Conservation (phyloP, 2,329 filamentous ascomycete species). For the Colletotrichum aenigma region DNA sequence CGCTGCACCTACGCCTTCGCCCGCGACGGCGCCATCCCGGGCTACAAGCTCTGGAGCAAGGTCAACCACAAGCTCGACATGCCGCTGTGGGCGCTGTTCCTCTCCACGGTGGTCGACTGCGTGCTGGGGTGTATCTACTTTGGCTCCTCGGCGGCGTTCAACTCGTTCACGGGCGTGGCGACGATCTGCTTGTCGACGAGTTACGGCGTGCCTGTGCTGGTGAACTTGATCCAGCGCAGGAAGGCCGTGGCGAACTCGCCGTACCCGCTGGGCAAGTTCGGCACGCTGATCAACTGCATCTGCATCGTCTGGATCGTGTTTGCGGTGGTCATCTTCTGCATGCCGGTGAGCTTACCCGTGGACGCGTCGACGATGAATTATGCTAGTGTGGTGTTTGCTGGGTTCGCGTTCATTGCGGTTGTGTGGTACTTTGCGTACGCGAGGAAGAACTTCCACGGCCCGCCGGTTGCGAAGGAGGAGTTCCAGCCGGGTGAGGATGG, state of each 20-base stretch:
- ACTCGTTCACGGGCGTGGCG: slow-evolving; percentile 79
- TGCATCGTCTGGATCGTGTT: slow-evolving; percentile 75
- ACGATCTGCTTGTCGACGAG: slow-evolving; percentile 79
- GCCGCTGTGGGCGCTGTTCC: slow-evolving; percentile 70
- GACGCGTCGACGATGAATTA: slow-evolving; percentile 67
- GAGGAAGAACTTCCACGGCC: slow-evolving; percentile 67
- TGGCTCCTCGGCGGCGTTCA: slow-evolving; percentile 77
- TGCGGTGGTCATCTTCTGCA: slow-evolving; percentile 75
- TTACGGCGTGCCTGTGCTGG: slow-evolving; percentile 77
- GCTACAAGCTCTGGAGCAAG: slow-evolving; percentile 67
- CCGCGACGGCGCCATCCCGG: slow-evolving; percentile 75
- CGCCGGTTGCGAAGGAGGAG: slow-evolving; percentile 40
- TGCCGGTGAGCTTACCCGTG: slow-evolving; percentile 69
- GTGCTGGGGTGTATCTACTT: slow-evolving; percentile 81
- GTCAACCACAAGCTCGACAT: slow-evolving; percentile 71
- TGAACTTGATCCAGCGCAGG: slow-evolving; percentile 71
- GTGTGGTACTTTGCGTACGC: slow-evolving; percentile 68
- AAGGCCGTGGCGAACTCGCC: slow-evolving; percentile 67
- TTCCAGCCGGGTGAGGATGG: slow-evolving; percentile 20
- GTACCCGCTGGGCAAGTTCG: slow-evolving; percentile 73
- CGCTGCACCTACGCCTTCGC: slow-evolving; percentile 80
- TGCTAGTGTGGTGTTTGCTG: slow-evolving; percentile 68
- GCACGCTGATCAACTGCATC: slow-evolving; percentile 69
- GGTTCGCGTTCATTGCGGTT: slow-evolving; percentile 63
- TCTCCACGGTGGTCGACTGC: slow-evolving; percentile 72